Evolutionary conservation across 768 basidiomycete genomes (phyloP).

Genomic region (Nevesoporus exiguus): DNA sequence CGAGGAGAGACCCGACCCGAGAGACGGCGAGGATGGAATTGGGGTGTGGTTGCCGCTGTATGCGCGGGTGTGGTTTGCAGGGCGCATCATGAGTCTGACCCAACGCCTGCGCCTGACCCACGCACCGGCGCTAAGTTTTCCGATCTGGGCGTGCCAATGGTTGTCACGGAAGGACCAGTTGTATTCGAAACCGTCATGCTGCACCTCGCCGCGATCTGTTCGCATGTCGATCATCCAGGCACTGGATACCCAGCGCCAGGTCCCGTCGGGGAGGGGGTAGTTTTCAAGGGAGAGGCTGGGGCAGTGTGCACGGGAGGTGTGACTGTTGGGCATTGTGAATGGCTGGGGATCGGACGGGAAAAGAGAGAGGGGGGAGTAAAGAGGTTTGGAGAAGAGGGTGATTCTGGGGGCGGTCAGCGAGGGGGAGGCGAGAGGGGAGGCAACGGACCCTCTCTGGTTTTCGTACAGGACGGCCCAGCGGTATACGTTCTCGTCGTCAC

Average conservation of each 20-base stretch:
- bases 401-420: conserved; percentile 36
- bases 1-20: conserved; percentile 17
- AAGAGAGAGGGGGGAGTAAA: conserved; percentile 68
- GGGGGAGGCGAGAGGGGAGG: neutral
- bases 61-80: conserved; percentile 34
- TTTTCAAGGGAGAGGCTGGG: conserved; percentile 54
- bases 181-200: conserved; percentile 84
- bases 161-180: conserved; percentile 70
- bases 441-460: conserved; percentile 73
- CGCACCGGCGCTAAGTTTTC: conserved; percentile 58
- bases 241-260: conserved; percentile 78
- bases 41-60: neutral
- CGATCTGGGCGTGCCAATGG: conserved; percentile 63
- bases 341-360: conserved; percentile 71
- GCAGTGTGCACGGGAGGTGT: conserved; percentile 41
- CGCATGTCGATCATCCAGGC: conserved; percentile 91
- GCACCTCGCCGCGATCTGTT: conserved; percentile 66
- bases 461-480: conserved; percentile 80
- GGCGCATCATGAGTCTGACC: conserved; percentile 81
- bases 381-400: conserved; percentile 67
- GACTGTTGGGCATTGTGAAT: conserved; percentile 57
- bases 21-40: conserved; percentile 11
- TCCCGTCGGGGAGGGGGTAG: conserved; percentile 76
- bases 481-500: conserved; percentile 49
- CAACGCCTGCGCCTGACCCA: conserved; percentile 80